Percentiles rank a stretch among this genome's conserved stretches.
phyloP scores from a whole-genome alignment of 352 stramenopile species.

The Saprolegnia diclina region DNA sequence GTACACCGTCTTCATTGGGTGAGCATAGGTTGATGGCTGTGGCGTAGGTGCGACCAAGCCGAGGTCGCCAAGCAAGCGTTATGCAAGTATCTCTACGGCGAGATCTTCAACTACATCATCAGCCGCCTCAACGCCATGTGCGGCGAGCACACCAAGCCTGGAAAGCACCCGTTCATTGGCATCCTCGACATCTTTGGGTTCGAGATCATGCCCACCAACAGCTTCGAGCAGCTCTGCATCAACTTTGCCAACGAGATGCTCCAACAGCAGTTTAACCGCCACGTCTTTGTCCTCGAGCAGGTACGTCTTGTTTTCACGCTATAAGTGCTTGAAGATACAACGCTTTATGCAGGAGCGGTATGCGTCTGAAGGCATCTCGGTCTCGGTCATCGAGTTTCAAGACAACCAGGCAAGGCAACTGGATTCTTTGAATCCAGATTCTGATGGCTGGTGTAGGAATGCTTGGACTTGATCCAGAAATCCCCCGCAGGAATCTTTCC shows the following conservation, averaged over 20 bases:
- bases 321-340: not conserved
- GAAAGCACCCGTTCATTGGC: slow-evolving; percentile 60
- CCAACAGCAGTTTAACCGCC: slow-evolving; percentile 87
- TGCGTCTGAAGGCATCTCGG: slow-evolving; percentile 61
- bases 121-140: slow-evolving; percentile 65
- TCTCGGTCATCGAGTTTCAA: slow-evolving; percentile 75
- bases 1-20: not conserved
- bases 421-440: not conserved
- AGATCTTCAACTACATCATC: slow-evolving; percentile 75
- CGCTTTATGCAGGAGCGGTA: slow-evolving; percentile 43
- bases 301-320: not conserved
- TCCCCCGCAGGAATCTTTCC: slow-evolving; percentile 68
- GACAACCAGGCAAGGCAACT: slow-evolving; percentile 49
- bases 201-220: slow-evolving; percentile 85
- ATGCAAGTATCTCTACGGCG: slow-evolving; percentile 79
- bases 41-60: slow-evolving; percentile 43
- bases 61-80: slow-evolving; percentile 81
- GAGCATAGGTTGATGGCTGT: not conserved
- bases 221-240: slow-evolving; percentile 86
- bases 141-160: slow-evolving; percentile 37
- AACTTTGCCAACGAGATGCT: slow-evolving; percentile 90
- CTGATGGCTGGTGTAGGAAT: slow-evolving; percentile 27
- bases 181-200: slow-evolving; percentile 91
- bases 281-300: slow-evolving; percentile 81
- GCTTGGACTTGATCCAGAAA: slow-evolving; percentile 78